phyloP scores from a whole-genome alignment of 179 eudicot genomes.

The Nepenthes alata region DNA sequence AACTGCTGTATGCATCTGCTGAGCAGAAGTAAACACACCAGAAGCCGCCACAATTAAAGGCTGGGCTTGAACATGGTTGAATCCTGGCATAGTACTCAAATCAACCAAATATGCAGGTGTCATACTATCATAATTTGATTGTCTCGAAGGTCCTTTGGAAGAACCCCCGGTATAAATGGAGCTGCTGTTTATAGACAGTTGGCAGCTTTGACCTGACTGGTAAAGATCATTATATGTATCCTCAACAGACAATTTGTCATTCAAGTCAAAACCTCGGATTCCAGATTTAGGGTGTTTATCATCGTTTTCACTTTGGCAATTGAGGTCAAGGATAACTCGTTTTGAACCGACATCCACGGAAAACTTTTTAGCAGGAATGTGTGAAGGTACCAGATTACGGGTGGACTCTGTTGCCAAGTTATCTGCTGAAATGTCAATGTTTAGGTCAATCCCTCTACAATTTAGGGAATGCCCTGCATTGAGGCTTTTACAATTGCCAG shows the following conservation, averaged over 20 bases:
- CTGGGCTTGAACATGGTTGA: constrained; percentile 21
- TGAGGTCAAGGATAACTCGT: constrained; percentile 21
- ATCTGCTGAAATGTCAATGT: constrained; percentile 43
- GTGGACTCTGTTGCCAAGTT: background rate
- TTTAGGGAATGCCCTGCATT: constrained; percentile 5
- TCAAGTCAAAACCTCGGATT: constrained; percentile 27
- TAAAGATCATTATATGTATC: constrained; percentile 11
- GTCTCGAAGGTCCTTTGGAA: constrained; percentile 6
- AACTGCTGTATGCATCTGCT: constrained; percentile 23
- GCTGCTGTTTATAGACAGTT: constrained; percentile 9
- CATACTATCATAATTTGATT: constrained; percentile 3
- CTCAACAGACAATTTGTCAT: constrained; percentile 14
- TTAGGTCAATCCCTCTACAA: constrained; percentile 42
- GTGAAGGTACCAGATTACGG: background rate
- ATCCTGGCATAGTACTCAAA: constrained; percentile 23
- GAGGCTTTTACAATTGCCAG: background rate
- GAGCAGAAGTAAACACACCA: constrained; percentile 10
- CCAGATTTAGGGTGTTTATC: constrained; percentile 14
- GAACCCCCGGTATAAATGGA: constrained; percentile 1
- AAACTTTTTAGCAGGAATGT: constrained; percentile 5
- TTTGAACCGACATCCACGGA: constrained; percentile 11
- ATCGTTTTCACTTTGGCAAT: constrained; percentile 15
- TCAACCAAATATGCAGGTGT: constrained; percentile 31
- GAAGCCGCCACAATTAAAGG: constrained; percentile 24
- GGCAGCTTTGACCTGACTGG: constrained; percentile 17